Base-by-base conservation (phyloP, 2,329 filamentous ascomycete genomes). In the Gnomoniopsis sp. region DNA sequence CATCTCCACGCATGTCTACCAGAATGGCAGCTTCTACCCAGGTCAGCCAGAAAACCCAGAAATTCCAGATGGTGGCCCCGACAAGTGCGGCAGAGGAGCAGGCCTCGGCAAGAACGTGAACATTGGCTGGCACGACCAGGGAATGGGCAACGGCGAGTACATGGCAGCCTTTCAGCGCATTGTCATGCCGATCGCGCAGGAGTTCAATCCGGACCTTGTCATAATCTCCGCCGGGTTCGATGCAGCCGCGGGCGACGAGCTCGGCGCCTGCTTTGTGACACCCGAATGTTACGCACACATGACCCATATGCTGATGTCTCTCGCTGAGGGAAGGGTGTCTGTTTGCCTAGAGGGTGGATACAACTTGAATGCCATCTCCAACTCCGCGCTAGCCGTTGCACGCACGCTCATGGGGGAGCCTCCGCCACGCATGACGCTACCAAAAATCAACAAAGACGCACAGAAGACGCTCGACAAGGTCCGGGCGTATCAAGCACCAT, bases 231-330 rank as follows among this genome's bases (percentile, higher is more conserved):
- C 95, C 46, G 95, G 95, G 0, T 99, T 99, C 66, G 95, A 99
- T 71, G 95, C 95, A 17, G 95, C 95, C 0, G 90, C 90, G 64
- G 95, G 95, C 14, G 95, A 99, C 72, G 88, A 95, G 69, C 82
- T 99, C 1, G 95, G 95, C 53, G 91, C 90, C 34, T 99, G 95
- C 71, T 93, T 91, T 68, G 95, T 99, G 6, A 89, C 92, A 1
- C 95, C 95, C 0, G 77, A 87, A 4, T 96, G 95, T 70, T 99
- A 98, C 70, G 91, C 93, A 15, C 93, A 99, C 70, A 98, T 99
- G 95, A 98, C 95, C 17, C 92, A 97, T 70, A 97, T 98, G 93
- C 84, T 99, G 50, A 98, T 97, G 93, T 92, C 91, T 2, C 80
- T 99, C 21, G 93, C 95, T 0, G 82, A 87, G 48, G 95, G 95